Conservation (phyloP, 1,284 basidiomycete species). For the Bjerkandera adusta region DNA sequence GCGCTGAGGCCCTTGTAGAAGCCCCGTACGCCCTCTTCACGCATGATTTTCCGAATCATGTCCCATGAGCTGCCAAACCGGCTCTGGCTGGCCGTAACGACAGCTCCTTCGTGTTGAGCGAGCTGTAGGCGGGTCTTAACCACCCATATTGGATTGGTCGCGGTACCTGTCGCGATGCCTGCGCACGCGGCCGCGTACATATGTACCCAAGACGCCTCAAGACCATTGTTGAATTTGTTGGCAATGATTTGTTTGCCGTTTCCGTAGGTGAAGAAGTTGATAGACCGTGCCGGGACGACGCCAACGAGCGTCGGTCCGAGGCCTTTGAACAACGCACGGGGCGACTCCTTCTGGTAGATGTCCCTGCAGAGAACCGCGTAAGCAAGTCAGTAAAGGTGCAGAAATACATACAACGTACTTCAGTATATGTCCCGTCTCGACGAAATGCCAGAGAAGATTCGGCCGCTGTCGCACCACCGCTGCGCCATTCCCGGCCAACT, state of each 20-base stretch:
- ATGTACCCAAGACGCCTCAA: conserved; percentile 86
- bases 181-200: conserved; percentile 85
- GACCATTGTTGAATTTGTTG: conserved; percentile 76
- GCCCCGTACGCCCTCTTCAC: conserved; percentile 82
- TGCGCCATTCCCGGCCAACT: conserved; percentile 39
- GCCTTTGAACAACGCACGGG: conserved; percentile 90
- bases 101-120: conserved; percentile 24
- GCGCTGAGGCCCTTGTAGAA: conserved; percentile 96
- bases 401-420: conserved; percentile 47
- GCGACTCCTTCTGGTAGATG: conserved; percentile 89
- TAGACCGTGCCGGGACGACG: conserved; percentile 92
- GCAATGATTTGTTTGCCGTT: conserved; percentile 95
- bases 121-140: conserved; percentile 96
- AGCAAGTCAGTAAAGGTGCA: neutral
- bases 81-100: conserved; percentile 21
- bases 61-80: conserved; percentile 54
- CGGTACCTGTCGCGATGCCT: conserved; percentile 83
- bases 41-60: conserved; percentile 73
- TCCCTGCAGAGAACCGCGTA: conserved; percentile 48
- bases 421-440: conserved; percentile 91
- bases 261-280: conserved; percentile 98
- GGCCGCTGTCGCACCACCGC: conserved; percentile 42
- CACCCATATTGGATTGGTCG: conserved; percentile 98
- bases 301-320: conserved; percentile 94
- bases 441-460: conserved; percentile 86